Base-by-base conservation (phyloP, 2,329 filamentous ascomycete species). In the Nakataea oryzae region DNA sequence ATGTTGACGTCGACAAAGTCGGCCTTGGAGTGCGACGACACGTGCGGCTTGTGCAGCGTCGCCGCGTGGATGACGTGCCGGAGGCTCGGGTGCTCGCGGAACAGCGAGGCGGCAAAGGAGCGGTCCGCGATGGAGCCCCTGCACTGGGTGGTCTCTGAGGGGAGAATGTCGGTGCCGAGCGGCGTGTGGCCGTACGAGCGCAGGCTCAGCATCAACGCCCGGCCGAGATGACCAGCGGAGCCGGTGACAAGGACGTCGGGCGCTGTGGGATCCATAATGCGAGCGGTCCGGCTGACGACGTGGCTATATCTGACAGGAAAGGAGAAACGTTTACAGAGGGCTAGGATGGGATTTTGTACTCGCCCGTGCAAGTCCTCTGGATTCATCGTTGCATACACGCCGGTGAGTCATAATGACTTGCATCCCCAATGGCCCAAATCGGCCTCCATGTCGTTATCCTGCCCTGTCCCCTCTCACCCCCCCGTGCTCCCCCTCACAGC, bases 11-110 rank as follows among this genome's bases (percentile, higher is more conserved):
- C 69, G 64, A 80, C 62, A 50, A 80, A 80, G 54, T 76, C 72
- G 32, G 71, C 65, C 63, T 76, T 76, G n/a, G 74, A 66, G 68
- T 80, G 78, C 7, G 72, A 77, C n/a, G 67, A 71, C 7, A 80
- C 70, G 64, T 80, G 78, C 0, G 78, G 78, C 58, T 80, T 80
- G 70, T 80, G 78, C 0, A 80, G 73, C 14, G 78, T 76, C 0
- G 78, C 78, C 0, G 75, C 70, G 67, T 80, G 76, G 32, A 80
- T 66, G n/a, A 80, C 66, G 61, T 79, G 75, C 11, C 65, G 66
- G 61, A 79, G 74, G 1, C 71, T 60, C 0, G 67, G 66, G 63
- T 75, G 66, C 1, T 67, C 50, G 0, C 65, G 30, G 55, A 79
- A 66, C 11, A 79, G 54, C 2, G 63, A 64, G 2, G 65, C 57